phyloP scores from a whole-genome alignment of 106 monocot genomes.

The Iris macrosiphon region DNA sequence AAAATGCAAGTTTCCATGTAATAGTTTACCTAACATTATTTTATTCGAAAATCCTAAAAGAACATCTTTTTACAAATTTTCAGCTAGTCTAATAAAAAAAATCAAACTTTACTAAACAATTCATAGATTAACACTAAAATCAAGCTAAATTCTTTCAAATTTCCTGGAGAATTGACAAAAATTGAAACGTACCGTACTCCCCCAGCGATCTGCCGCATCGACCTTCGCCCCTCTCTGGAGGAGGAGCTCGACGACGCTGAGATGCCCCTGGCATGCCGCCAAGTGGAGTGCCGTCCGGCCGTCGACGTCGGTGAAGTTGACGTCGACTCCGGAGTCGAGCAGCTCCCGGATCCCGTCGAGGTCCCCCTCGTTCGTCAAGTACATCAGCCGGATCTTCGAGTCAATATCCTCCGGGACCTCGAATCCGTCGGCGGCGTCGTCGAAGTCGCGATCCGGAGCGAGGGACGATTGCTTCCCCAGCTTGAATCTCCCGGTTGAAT shows the following conservation, averaged over 20 bases:
- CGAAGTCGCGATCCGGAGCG: conserved; percentile 26
- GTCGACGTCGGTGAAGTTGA: conserved; percentile 67
- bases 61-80: not conserved
- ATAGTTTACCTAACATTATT: too few species aligned
- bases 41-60: not conserved
- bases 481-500: conserved; percentile 39
- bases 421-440: conserved; percentile 6
- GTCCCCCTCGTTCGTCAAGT: conserved; percentile 71
- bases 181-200: conserved; percentile 59
- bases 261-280: conserved; percentile 73
- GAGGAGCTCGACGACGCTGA: conserved; percentile 55
- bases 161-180: not conserved
- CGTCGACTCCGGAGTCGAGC: conserved; percentile 45
- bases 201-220: conserved; percentile 70
- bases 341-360: conserved; percentile 63
- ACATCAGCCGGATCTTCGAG: conserved; percentile 63
- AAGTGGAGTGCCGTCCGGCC: conserved; percentile 84
- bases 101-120: not conserved
- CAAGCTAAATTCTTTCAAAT: not conserved
- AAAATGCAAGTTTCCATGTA: too few species aligned
- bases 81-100: not conserved
- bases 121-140: not conserved
- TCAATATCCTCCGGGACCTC: conserved; percentile 18
- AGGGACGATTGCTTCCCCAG: conserved; percentile 72
- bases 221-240: conserved; percentile 54